Percentiles rank a stretch among this genome's conserved stretches.
These are phyloP conservation scores for Alternaria viburni DNA, from an alignment of 2,329 filamentous ascomycete species.

Conservation along the genomic window DNA sequence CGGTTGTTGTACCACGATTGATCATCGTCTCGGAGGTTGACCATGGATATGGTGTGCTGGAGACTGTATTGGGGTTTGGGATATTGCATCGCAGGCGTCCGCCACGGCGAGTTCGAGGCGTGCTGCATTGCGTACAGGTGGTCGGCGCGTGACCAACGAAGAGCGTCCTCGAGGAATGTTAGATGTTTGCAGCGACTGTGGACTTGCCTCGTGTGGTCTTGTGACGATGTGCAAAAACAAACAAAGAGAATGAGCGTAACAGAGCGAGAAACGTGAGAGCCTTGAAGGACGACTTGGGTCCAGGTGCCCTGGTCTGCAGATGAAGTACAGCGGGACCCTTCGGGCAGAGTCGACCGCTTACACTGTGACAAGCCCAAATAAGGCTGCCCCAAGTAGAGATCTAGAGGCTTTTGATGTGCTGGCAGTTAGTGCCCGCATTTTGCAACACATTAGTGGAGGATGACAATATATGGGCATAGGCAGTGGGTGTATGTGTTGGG, in stretches of 20 bases:
- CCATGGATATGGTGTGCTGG: constrained; percentile 49
- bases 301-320: constrained; percentile 37
- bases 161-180: constrained; percentile 21
- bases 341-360: constrained; percentile 24
- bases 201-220: constrained; percentile 18
- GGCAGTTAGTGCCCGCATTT: constrained; percentile 48
- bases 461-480: constrained; percentile 44
- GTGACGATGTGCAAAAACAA: constrained; percentile 35
- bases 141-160: constrained; percentile 30
- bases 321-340: constrained; percentile 41
- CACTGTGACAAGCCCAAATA: constrained; percentile 32
- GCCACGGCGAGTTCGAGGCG: constrained; percentile 44
- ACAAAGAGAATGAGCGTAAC: constrained; percentile 34
- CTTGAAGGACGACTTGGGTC: constrained; percentile 33
- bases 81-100: constrained; percentile 38
- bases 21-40: constrained; percentile 47
- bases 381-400: constrained; percentile 37
- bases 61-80: constrained; percentile 45
- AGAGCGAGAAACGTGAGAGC: constrained; percentile 32
- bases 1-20: constrained; percentile 44
- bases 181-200: constrained; percentile 16
- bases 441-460: constrained; percentile 46
- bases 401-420: constrained; percentile 49
- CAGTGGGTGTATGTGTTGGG: constrained; percentile 44
- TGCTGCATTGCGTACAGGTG: constrained; percentile 45